Percentiles rank a stretch among this genome's conserved stretches.
phyloP scores from a whole-genome alignment of 176 grass and related monocot species.

The Melocanna baccifera region DNA sequence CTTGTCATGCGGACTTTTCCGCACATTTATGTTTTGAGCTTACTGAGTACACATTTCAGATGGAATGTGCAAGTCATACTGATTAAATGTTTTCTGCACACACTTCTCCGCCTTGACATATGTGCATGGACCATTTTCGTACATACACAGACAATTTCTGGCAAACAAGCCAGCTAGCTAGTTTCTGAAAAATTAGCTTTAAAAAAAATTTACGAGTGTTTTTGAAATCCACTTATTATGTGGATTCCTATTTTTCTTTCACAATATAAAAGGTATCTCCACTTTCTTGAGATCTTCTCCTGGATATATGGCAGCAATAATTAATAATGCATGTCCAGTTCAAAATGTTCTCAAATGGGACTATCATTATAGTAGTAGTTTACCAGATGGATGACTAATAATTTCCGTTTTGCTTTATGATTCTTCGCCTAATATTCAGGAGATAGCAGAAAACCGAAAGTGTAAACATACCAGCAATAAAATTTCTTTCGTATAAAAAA shows the following conservation, averaged over 20 bases:
- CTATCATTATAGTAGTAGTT: not conserved
- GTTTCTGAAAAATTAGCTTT: not conserved
- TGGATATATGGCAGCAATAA: not conserved
- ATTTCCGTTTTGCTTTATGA: not conserved
- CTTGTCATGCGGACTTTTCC: constrained; percentile 24
- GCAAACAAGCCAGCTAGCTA: not conserved
- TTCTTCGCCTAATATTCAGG: not conserved
- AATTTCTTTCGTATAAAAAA: not conserved
- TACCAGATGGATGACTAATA: not conserved
- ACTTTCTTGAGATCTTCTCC: not conserved
- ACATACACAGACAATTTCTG: not conserved
- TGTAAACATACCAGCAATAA: not conserved
- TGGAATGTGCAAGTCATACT: constrained; percentile 12
- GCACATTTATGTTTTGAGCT: constrained; percentile 6
- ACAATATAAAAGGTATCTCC: not conserved
- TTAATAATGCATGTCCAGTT: not conserved
- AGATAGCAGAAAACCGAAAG: not conserved
- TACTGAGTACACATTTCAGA: constrained; percentile 25
- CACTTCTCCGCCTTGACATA: not conserved
- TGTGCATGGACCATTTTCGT: not conserved
- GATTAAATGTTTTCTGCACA: not conserved
- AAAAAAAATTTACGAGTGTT: not conserved
- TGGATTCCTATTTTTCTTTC: not conserved
- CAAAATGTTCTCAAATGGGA: not conserved
- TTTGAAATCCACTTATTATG: not conserved